Base-by-base conservation (phyloP, 2,329 filamentous ascomycete species). In the Endoconidiophora polonica region DNA sequence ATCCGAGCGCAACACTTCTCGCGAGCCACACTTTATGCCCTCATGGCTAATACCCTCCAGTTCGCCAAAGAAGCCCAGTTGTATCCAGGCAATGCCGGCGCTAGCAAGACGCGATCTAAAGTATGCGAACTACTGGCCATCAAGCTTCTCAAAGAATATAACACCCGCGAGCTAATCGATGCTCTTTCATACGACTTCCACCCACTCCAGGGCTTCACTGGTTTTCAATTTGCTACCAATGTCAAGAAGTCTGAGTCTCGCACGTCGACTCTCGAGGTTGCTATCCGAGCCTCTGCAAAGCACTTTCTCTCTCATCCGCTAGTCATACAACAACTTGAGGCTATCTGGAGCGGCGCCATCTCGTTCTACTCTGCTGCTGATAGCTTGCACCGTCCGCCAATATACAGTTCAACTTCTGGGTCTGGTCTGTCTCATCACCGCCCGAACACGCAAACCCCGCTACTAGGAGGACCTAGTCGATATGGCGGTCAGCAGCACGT, bases 301-400 rank as follows among this genome's bases (percentile, higher is more conserved):
- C 82, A 86, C 57, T 94, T 95, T 57, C 71, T 96, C 4, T 83
- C 90, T 6, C 88, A 95, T 60, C 88, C 90, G 0, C 70, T 95
- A 3, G 87, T 95, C 0, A 83, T 95, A 6, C 86, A 93, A 63
- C 88, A 95, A 61, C 71, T 96, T n/a, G 87, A 95, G 63, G 88
- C 87, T 42, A 94, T 96, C 54, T 96, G 90, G 90, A 90, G 86
- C 18, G 90, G 90, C 24, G 90, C 84, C 16, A 91, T 96, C 56
- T 87, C 91, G 56, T 95, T 96, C 60, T 87, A 94, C 64, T 91
- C 86, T 1, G 79, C 82, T 10, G 86, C 86, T 4, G 88, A 95
- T 62, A 83, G 76, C 56, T 68, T 95, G 22, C 90, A 95, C 62
- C 79, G 86, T 44, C 58, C 62, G 42, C 50, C 59, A 49, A 26